These are phyloP conservation scores for Murraya koenigii DNA, from an alignment of 345 rosid species.

Conservation along the genomic window DNA sequence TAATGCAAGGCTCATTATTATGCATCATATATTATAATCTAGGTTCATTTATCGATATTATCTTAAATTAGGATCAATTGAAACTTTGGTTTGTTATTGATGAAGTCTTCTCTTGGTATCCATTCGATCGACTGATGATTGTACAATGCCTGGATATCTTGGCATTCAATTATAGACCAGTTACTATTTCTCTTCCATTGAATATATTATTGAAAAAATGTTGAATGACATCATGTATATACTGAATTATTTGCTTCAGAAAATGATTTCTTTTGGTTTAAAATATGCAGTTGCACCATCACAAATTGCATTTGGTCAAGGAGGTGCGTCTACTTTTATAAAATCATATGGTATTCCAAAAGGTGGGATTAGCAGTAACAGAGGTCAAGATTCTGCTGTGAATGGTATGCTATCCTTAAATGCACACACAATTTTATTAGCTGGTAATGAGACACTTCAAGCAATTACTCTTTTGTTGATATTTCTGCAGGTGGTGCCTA, in stretches of 20 bases:
- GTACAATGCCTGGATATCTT: background rate
- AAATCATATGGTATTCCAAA: slow-evolving; percentile 39
- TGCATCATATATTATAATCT: background rate
- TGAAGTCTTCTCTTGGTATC: background rate
- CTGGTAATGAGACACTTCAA: slow-evolving; percentile 3
- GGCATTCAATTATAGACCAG: background rate
- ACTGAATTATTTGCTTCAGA: background rate
- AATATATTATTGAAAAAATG: background rate
- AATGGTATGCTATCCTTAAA: slow-evolving; percentile 23
- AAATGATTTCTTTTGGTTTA: background rate
- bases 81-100: background rate
- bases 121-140: background rate
- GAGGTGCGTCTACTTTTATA: slow-evolving; percentile 37
- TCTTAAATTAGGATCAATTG: slow-evolving; percentile 1
- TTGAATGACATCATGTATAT: background rate
- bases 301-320: slow-evolving; percentile 55
- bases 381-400: slow-evolving; percentile 16
- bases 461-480: slow-evolving; percentile 2
- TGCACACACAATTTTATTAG: background rate
- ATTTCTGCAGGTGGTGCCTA: slow-evolving; percentile 41
- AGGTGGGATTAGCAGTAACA: slow-evolving; percentile 25
- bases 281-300: slow-evolving; percentile 37
- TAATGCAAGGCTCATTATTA: background rate
- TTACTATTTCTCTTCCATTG: background rate
- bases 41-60: background rate